Conservation (phyloP, 1,284 basidiomycete genomes). For the Laetiporus sulphureus region DNA sequence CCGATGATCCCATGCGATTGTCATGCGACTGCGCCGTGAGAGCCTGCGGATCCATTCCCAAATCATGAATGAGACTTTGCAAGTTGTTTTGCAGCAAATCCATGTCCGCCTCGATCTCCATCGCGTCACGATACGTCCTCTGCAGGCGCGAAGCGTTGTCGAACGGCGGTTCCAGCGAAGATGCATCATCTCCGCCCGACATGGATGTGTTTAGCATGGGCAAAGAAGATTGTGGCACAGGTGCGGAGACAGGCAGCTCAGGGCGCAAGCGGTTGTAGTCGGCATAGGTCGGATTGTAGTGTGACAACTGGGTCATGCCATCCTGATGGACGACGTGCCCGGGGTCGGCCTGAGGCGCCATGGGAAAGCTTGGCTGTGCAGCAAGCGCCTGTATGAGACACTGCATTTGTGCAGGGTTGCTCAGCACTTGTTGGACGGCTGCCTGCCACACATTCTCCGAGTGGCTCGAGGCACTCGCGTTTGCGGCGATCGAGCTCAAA, state of each 20-base stretch:
- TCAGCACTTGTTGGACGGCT: slow-evolving; percentile 54
- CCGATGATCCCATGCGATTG: slow-evolving; percentile 2
- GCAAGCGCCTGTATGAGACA: slow-evolving; percentile 58
- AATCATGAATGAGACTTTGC: slow-evolving; percentile 64
- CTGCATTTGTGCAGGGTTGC: slow-evolving; percentile 63
- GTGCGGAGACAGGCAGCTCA: slow-evolving; percentile 16
- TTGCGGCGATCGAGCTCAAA: slow-evolving; percentile 15
- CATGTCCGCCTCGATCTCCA: slow-evolving; percentile 69
- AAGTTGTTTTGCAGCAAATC: slow-evolving; percentile 68
- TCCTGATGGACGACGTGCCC: background rate
- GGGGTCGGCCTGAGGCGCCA: slow-evolving; percentile 9
- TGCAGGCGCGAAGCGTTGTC: slow-evolving; percentile 36
- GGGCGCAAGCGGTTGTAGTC: slow-evolving; percentile 14
- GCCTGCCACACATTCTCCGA: slow-evolving; percentile 50
- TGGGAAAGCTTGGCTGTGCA: slow-evolving; percentile 30
- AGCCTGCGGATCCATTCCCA: slow-evolving; percentile 53
- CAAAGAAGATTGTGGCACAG: slow-evolving; percentile 14
- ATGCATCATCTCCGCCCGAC: slow-evolving; percentile 17
- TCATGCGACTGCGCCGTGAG: slow-evolving; percentile 23
- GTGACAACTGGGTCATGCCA: slow-evolving; percentile 20
- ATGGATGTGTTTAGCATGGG: slow-evolving; percentile 14
- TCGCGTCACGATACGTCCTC: slow-evolving; percentile 53
- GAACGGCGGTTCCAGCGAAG: slow-evolving; percentile 32
- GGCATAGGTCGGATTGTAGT: slow-evolving; percentile 23
- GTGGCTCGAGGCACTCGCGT: slow-evolving; percentile 13